Base-by-base conservation (phyloP, 2,329 filamentous ascomycete genomes). In the Colletotrichum cereale region DNA sequence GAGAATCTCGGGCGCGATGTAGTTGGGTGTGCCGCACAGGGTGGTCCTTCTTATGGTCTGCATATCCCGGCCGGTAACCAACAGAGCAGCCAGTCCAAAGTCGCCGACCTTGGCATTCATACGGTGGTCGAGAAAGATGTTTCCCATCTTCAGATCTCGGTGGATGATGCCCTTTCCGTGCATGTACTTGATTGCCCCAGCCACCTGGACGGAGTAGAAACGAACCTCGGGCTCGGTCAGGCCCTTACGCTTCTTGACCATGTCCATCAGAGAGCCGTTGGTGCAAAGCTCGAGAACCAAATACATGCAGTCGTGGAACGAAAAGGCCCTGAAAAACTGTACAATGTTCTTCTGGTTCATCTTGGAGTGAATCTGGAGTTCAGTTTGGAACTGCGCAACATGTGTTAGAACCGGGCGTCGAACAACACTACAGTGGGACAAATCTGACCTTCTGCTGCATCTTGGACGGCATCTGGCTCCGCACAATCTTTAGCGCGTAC, bases 101-200 rank as follows among this genome's bases (percentile, higher is more conserved):
- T 99, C 96, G 55, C 96, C 96, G 77, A 99, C 94, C 81, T 99
- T 99, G 77, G 97, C 92, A 78, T 99, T 97, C 96, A 99, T 98
- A 75, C 95, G 87, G 65, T 90, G 90, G 80, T 99, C 96, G 63
- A 99, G 87, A 78, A 99, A 99, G 75, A 99, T 92, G 80, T 99
- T 99, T 60, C 96, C 97, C 86, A 98, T 98, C 83, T 99, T 99
- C 76, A 99, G 83, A 82, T 99, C 96, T 61, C 96, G 91, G 82
- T 99, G 96, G 61, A 98, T 97, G 73, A 99, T 97, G 75, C 96
- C 96, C 79, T 97, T 93, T 78, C 91, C 91, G 81, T 99, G 97
- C 86, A 99, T 93, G 80, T 99, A 99, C 82, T 98, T 98, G 82
- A 99, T 96, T 47, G 96, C 96, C 44, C 96, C 96, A 75, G 96